Conservation (phyloP, 441 rosid genomes). For the Erysimum pusillum region DNA sequence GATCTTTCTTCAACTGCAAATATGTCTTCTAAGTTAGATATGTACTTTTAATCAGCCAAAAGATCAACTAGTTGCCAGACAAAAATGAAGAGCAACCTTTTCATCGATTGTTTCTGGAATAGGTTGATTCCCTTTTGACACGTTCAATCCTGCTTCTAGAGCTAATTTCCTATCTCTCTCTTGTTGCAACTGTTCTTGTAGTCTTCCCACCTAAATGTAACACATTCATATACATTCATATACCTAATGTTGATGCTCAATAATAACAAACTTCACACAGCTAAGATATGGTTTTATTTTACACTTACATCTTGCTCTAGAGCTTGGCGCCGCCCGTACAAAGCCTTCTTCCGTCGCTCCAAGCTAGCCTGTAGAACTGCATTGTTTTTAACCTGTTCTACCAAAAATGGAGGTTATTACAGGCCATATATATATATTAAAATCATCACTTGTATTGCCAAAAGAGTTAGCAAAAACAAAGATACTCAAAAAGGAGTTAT, state of each 20-base stretch:
- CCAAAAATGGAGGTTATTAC: slow-evolving; percentile 28
- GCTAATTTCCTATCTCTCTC: slow-evolving; percentile 72
- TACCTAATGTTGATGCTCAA: neutral
- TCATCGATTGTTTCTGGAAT: slow-evolving; percentile 58
- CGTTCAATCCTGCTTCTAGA: slow-evolving; percentile 72
- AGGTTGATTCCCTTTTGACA: slow-evolving; percentile 54
- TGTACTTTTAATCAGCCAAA: slow-evolving; percentile 34
- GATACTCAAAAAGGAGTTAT: slow-evolving; percentile 29
- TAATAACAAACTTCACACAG: slow-evolving; percentile 15
- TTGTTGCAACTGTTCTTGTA: slow-evolving; percentile 82
- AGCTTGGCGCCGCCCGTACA: slow-evolving; percentile 75
- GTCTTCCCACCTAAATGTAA: slow-evolving; percentile 71
- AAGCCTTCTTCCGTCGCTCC: slow-evolving; percentile 70
- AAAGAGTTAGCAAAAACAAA: slow-evolving; percentile 27
- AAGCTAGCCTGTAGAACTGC: slow-evolving; percentile 65
- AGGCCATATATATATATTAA: slow-evolving; percentile 24
- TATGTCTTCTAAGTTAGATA: slow-evolving; percentile 45
- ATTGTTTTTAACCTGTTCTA: slow-evolving; percentile 71
- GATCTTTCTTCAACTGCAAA: slow-evolving; percentile 66
- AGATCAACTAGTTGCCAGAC: slow-evolving; percentile 19
- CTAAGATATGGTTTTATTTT: slow-evolving; percentile 16
- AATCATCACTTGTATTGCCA: slow-evolving; percentile 7
- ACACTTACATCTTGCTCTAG: slow-evolving; percentile 82
- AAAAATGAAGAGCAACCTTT: slow-evolving; percentile 60
- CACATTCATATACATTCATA: slow-evolving; percentile 18